Percentiles rank a stretch among this genome's conserved stretches.
These are phyloP conservation scores for Margaritispora aquatica DNA, from an alignment of 495 filamentous ascomycete species.

Conservation along the genomic window DNA sequence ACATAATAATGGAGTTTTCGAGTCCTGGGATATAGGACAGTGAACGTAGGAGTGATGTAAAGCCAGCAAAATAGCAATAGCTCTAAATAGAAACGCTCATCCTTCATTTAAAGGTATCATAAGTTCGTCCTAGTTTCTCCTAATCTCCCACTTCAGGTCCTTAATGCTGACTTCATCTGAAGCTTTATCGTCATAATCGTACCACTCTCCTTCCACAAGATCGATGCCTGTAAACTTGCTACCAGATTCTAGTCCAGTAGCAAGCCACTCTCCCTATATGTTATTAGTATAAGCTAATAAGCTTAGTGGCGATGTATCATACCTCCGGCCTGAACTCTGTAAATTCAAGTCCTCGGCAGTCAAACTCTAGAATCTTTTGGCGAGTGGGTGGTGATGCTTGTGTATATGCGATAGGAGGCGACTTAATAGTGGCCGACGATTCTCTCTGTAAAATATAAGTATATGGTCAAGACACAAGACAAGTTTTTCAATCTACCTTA, in stretches of 20 bases:
- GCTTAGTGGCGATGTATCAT: constrained; percentile 16
- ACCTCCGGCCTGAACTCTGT: constrained; percentile 84
- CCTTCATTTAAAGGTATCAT: neutral
- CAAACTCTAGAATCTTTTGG: constrained; percentile 78
- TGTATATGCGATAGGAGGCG: constrained; percentile 62
- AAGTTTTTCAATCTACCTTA: constrained; percentile 43
- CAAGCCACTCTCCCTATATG: constrained; percentile 77
- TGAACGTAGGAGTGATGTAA: too few relatives aligned
- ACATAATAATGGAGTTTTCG: too few relatives aligned
- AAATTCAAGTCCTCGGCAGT: constrained; percentile 93
- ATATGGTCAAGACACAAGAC: neutral
- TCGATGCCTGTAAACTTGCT: constrained; percentile 79
- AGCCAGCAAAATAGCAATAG: too few relatives aligned
- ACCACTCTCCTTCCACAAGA: constrained; percentile 82
- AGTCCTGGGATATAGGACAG: too few relatives aligned
- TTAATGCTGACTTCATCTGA: constrained; percentile 84
- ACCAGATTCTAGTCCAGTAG: constrained; percentile 68
- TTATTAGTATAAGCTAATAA: neutral
- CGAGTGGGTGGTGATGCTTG: constrained; percentile 60
- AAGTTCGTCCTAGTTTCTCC: constrained; percentile 32
- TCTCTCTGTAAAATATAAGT: constrained; percentile 37
- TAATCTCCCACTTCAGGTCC: constrained; percentile 83
- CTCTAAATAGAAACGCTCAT: too few relatives aligned
- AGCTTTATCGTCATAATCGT: constrained; percentile 73
- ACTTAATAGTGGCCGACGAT: constrained; percentile 59